Percentiles rank a stretch among this genome's conserved stretches.
Conservation (phyloP, 352 stramenopile genomes). For the Pythium rhizo-oryzae region DNA sequence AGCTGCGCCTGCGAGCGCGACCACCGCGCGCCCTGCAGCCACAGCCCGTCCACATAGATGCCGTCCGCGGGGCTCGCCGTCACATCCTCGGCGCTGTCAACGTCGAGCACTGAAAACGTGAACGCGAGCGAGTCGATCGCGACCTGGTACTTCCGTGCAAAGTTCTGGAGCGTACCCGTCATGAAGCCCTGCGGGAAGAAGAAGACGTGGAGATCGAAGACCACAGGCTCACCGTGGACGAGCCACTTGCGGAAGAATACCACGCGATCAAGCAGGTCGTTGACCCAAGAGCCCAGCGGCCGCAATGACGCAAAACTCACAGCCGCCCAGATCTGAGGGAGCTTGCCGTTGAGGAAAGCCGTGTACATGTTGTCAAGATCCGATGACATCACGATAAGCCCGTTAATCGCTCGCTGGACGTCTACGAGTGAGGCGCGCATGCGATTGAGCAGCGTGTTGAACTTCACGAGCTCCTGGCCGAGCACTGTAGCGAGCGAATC, state of each 20-base stretch:
- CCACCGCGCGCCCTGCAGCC: slow-evolving; percentile 89
- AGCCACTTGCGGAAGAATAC: slow-evolving; percentile 94
- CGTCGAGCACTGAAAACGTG: slow-evolving; percentile 85
- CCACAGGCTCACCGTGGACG: slow-evolving; percentile 82
- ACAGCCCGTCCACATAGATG: slow-evolving; percentile 93
- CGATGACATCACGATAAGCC: slow-evolving; percentile 93
- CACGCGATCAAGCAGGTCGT: slow-evolving; percentile 88
- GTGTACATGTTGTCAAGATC: slow-evolving; percentile 97
- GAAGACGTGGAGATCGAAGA: slow-evolving; percentile 93
- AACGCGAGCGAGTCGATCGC: slow-evolving; percentile 95
- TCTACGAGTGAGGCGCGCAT: slow-evolving; percentile 85
- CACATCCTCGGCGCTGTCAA: slow-evolving; percentile 58
- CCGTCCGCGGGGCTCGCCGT: slow-evolving; percentile 80
- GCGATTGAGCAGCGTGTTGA: slow-evolving; percentile 89
- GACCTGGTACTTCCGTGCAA: slow-evolving; percentile 94
- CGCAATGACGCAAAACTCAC: slow-evolving; percentile 95
- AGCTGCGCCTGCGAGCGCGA: slow-evolving; percentile 68
- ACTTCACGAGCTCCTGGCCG: slow-evolving; percentile 94
- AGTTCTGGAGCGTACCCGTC: slow-evolving; percentile 95
- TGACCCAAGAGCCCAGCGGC: slow-evolving; percentile 91
- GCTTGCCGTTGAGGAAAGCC: slow-evolving; percentile 90
- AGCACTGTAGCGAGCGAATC: slow-evolving; percentile 94
- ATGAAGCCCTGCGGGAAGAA: slow-evolving; percentile 98
- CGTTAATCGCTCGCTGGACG: slow-evolving; percentile 82
- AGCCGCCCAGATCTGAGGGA: slow-evolving; percentile 87